phyloP scores from a whole-genome alignment of 768 basidiomycete genomes.

The Pulveroboletus frians region DNA sequence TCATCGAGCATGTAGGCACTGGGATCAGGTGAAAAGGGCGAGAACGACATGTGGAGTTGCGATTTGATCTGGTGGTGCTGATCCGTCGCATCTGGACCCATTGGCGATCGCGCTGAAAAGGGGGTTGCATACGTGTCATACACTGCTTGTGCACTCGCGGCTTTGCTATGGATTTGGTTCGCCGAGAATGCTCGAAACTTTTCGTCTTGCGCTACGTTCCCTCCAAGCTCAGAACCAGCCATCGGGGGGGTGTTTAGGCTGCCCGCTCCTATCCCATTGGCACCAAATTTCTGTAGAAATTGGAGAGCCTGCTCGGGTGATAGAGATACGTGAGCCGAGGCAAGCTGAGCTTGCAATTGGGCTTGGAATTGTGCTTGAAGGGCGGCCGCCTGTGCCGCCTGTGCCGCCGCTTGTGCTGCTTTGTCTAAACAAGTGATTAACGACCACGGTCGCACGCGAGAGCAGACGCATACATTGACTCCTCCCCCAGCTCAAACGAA shows the following conservation, averaged over 20 bases:
- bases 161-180: conserved; percentile 19
- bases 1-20: conserved; percentile 39
- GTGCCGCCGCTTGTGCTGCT: conserved; percentile 86
- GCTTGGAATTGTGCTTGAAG: conserved; percentile 45
- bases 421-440: conserved; percentile 51
- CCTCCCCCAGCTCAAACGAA: conserved; percentile 89
- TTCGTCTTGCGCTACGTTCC: conserved; percentile 21
- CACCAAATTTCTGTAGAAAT: conserved; percentile 52
- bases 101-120: conserved; percentile 11
- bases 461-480: conserved; percentile 63
- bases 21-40: conserved; percentile 78
- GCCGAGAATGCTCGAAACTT: conserved; percentile 18
- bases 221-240: conserved; percentile 10
- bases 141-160: conserved; percentile 7
- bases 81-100: conserved; percentile 11
- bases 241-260: conserved; percentile 8
- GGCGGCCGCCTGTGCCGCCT: conserved; percentile 72
- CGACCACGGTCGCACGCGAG: neutral
- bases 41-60: conserved; percentile 40
- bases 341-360: conserved; percentile 32
- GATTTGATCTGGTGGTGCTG: conserved; percentile 19
- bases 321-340: conserved; percentile 29
- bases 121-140: conserved; percentile 23
- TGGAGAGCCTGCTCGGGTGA: conserved; percentile 61
- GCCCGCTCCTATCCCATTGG: conserved; percentile 33